phyloP scores from a whole-genome alignment of 345 rosid genomes.

The Eucalyptus marginata region DNA sequence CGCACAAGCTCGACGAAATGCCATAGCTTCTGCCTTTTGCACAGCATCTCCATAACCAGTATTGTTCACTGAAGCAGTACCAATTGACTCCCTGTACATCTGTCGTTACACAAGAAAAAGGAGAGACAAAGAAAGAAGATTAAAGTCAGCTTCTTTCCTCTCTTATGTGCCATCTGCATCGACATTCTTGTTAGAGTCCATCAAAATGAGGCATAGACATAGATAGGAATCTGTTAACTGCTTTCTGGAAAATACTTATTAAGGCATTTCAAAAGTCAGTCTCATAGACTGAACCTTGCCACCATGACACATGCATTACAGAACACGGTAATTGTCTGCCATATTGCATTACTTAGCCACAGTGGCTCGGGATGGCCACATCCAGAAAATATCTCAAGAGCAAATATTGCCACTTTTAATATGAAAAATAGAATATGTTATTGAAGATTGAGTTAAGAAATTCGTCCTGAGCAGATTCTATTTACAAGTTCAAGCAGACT shows the following conservation, averaged over 20 bases:
- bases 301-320: background rate
- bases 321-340: background rate
- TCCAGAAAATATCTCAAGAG: background rate
- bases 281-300: background rate
- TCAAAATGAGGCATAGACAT: background rate
- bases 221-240: background rate
- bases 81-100: constrained; percentile 69
- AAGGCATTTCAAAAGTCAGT: background rate
- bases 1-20: constrained; percentile 65
- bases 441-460: background rate
- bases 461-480: background rate
- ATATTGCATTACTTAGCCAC: background rate
- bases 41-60: constrained; percentile 71
- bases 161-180: background rate
- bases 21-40: constrained; percentile 79
- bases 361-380: background rate
- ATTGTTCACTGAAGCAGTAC: constrained; percentile 52
- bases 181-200: background rate
- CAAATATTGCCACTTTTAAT: background rate
- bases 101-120: background rate
- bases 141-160: background rate
- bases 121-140: background rate
- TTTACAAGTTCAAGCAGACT: background rate
- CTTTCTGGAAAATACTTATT: background rate
- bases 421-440: background rate